phyloP scores from a whole-genome alignment of 1,139 yeast genomes.

The Candida sojae region DNA sequence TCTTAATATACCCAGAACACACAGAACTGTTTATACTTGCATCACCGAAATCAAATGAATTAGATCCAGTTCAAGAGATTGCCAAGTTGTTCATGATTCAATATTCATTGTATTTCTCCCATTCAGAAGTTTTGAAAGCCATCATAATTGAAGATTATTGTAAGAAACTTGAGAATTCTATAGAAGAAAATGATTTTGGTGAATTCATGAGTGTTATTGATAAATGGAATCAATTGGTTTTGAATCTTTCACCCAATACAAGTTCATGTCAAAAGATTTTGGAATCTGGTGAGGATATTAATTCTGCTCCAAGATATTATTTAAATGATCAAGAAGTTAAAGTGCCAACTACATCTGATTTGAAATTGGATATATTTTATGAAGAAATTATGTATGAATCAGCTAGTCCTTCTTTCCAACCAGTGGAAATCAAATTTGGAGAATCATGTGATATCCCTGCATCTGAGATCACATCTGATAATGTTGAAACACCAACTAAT shows the following conservation, averaged over 20 bases:
- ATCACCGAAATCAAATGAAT: conserved; percentile 53
- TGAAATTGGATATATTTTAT: conserved; percentile 26
- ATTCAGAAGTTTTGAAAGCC: conserved; percentile 35
- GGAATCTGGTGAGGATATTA: conserved; percentile 26
- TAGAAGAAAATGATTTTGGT: conserved; percentile 35
- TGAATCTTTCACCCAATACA: conserved; percentile 34
- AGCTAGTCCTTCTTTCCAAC: conserved; percentile 15
- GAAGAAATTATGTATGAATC: conserved; percentile 23
- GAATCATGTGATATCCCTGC: conserved; percentile 1
- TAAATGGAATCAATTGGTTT: conserved; percentile 44
- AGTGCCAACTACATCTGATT: conserved; percentile 20
- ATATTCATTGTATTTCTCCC: conserved; percentile 43
- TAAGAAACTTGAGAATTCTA: conserved; percentile 28
- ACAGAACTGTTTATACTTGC: conserved; percentile 43
- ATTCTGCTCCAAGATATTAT: conserved; percentile 30
- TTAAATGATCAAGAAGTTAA: conserved; percentile 19
- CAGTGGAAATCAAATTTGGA: conserved; percentile 7
- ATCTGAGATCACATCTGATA: conserved; percentile 1
- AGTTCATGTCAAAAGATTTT: conserved; percentile 11
- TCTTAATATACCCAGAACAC: conserved; percentile 44
- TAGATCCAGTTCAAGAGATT: conserved; percentile 74
- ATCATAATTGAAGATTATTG: conserved; percentile 38
- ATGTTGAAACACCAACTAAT: conserved; percentile 11
- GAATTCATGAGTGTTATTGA: conserved; percentile 40
- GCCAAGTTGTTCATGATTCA: conserved; percentile 52